Conservation (phyloP, 2,329 filamentous ascomycete genomes). For the Talaromyces islandicus region DNA sequence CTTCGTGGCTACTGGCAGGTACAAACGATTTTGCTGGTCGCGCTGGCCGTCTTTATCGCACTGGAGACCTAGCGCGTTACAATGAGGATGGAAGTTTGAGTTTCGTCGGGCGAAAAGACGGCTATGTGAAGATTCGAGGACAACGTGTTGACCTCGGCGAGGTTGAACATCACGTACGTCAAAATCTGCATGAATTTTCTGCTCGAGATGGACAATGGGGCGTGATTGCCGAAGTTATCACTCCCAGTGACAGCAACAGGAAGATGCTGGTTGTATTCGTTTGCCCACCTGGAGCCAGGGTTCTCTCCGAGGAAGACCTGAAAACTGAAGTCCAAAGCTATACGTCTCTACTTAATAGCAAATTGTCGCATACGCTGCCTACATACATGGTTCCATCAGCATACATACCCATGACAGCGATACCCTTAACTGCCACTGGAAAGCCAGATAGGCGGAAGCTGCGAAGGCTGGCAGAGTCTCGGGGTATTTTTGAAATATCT, state of each 20-base stretch:
- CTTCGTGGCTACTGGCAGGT: neutral
- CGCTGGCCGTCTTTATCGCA: conserved; percentile 28
- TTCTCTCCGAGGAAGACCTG: neutral
- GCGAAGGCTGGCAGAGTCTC: conserved; percentile 1
- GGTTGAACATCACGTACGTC: conserved; percentile 21
- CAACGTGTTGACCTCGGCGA: conserved; percentile 38
- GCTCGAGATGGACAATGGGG: neutral
- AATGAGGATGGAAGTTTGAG: conserved; percentile 27
- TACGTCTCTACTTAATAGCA: neutral
- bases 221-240: conserved; percentile 4
- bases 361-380: conserved; percentile 9
- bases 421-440: neutral
- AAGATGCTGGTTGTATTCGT: neutral
- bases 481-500: neutral
- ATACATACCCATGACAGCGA: neutral
- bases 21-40: neutral
- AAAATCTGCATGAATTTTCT: neutral
- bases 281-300: neutral
- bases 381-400: conserved; percentile 3
- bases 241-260: neutral
- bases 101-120: conserved; percentile 28
- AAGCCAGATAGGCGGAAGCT: conserved; percentile 8
- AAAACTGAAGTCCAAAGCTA: neutral
- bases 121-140: conserved; percentile 36
- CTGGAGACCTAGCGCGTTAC: conserved; percentile 25